phyloP scores from a whole-genome alignment of 1,284 basidiomycete species.

The Cutaneotrichosporon daszewskae region DNA sequence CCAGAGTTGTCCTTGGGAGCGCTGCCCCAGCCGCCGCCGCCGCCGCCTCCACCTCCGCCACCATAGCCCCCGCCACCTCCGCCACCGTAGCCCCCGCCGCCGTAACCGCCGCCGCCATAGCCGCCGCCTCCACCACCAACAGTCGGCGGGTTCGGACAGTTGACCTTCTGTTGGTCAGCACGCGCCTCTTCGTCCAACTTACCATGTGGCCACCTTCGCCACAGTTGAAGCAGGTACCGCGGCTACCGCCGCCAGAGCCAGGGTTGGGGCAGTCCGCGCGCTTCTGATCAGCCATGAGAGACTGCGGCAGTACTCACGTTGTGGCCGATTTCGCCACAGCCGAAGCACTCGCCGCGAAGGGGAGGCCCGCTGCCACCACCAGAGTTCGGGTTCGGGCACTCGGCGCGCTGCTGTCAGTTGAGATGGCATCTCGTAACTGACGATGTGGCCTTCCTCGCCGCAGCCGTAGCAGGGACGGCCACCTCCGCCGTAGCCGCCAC shows the following conservation, averaged over 20 bases:
- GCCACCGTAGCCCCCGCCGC: neutral
- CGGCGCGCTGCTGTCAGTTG: neutral
- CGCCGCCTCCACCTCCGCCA: neutral
- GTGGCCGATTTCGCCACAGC: conserved; percentile 4
- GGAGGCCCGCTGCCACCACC: neutral
- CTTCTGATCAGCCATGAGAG: conserved; percentile 1
- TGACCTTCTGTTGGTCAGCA: too few species aligned
- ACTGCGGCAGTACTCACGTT: neutral
- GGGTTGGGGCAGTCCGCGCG: conserved; percentile 18
- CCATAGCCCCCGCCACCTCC: neutral
- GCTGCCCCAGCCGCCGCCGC: neutral
- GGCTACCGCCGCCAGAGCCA: neutral
- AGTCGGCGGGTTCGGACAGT: too few species aligned
- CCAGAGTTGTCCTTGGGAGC: neutral
- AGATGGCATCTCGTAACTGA: neutral
- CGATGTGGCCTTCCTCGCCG: conserved; percentile 6
- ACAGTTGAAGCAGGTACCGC: conserved; percentile 10
- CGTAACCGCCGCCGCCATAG: neutral
- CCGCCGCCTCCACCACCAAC: neutral
- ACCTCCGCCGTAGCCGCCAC: conserved; percentile 1
- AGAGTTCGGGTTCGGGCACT: neutral
- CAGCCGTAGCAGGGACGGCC: conserved; percentile 11
- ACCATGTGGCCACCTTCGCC: conserved; percentile 7
- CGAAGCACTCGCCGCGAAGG: conserved; percentile 9
- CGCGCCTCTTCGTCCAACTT: neutral